phyloP scores from a whole-genome alignment of 306 rosid genomes.

The Vicia villosa region DNA sequence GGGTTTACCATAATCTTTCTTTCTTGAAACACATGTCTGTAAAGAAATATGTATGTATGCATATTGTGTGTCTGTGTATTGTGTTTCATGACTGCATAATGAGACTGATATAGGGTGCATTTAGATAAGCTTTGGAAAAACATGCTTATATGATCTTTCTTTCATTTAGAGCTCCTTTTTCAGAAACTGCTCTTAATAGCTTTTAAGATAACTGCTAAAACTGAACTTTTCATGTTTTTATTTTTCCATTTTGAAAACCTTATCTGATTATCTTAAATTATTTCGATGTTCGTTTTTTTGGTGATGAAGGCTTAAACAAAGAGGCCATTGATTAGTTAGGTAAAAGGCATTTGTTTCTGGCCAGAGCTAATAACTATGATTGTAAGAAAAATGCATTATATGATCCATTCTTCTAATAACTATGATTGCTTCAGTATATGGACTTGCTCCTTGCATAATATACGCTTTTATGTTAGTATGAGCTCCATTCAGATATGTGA shows the following conservation, averaged over 20 bases:
- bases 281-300: too few species aligned
- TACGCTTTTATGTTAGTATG: slow-evolving; percentile 29
- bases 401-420: not conserved
- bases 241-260: too few species aligned
- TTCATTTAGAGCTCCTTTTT: too few species aligned
- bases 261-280: too few species aligned
- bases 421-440: slow-evolving; percentile 23
- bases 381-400: slow-evolving; percentile 8
- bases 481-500: slow-evolving; percentile 20
- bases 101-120: too few species aligned
- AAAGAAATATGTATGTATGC: slow-evolving; percentile 19
- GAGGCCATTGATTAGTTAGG: not conserved
- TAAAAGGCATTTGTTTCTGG: slow-evolving; percentile 5
- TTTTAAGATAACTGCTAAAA: too few species aligned
- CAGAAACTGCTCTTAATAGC: too few species aligned
- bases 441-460: not conserved
- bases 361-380: not conserved
- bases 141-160: too few species aligned
- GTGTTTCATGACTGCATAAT: too few species aligned
- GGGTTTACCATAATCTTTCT: slow-evolving; percentile 1
- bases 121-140: too few species aligned
- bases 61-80: not conserved
- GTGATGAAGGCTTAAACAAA: not conserved
- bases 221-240: too few species aligned
- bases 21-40: slow-evolving; percentile 23